phyloP scores from a whole-genome alignment of 768 basidiomycete genomes.

The Clathrus columnatus region DNA sequence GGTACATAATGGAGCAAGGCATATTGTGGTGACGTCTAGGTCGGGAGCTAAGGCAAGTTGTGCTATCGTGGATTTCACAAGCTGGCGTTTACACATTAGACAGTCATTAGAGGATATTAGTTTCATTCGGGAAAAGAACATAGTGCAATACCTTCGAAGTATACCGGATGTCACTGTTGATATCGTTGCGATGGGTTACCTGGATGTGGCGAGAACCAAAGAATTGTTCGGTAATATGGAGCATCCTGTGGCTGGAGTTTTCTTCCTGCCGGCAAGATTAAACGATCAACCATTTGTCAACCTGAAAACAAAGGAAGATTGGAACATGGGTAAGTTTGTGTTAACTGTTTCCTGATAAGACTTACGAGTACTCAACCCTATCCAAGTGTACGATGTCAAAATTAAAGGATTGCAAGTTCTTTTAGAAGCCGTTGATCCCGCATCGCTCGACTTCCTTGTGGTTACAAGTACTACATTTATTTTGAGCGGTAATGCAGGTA shows the following conservation, averaged over 20 bases:
- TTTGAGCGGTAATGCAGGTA: constrained; percentile 10
- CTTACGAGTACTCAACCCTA: background rate
- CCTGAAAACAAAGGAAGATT: constrained; percentile 11
- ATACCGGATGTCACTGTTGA: constrained; percentile 9
- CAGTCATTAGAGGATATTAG: background rate
- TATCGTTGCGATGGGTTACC: constrained; percentile 7
- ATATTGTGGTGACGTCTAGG: no score
- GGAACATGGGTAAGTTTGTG: constrained; percentile 11
- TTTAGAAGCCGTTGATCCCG: constrained; percentile 11
- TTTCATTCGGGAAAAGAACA: constrained; percentile 10
- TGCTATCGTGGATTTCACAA: no score
- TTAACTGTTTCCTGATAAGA: background rate
- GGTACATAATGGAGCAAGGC: no score
- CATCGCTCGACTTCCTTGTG: constrained; percentile 14
- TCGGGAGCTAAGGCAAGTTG: no score
- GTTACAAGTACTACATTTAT: constrained; percentile 9
- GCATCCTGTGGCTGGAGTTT: constrained; percentile 8
- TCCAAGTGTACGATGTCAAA: constrained; percentile 15
- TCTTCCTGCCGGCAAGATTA: constrained; percentile 6
- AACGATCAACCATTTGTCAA: constrained; percentile 14
- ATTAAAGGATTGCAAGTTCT: constrained; percentile 12
- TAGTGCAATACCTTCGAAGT: constrained; percentile 1
- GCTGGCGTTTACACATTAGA: no score
- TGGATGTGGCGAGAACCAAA: constrained; percentile 10
- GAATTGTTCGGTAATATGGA: background rate